Base-by-base conservation (phyloP, 352 stramenopile genomes). In the Globisporangium mamillatum region DNA sequence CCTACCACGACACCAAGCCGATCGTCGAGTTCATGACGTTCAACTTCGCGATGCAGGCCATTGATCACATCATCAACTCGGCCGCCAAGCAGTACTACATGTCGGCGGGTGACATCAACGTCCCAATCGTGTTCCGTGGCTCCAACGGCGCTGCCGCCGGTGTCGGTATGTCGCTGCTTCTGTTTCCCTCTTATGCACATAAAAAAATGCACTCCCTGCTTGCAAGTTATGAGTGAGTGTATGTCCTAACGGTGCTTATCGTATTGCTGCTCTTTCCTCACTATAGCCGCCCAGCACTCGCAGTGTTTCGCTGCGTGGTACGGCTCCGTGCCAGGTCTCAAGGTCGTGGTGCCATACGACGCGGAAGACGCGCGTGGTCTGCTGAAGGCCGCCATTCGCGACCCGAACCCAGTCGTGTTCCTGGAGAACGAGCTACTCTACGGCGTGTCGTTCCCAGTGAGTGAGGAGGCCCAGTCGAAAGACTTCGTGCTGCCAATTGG, bases 1-100 rank as follows among this genome's bases (percentile, higher is more conserved):
- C 97, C 55, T 99, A 99, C 87, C 96, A 99, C 77, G 93, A 97
- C 83, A 91, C 99, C 14, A 94, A 96, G 79, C 98, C 98, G 46
- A 93, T 99, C 57, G 91, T 99, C 25, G 98, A 99, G 88, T 99
- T 99, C 82, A 99, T 99, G 98, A 99, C 98, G 29, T 99, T 99
- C 78, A 99, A 99, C 84, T 99, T 99, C 80, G 96, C 96, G 67
- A 99, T 99, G 94, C 97, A 99, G 75, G 98, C 97, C 34, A 99
- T 99, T 73, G 98, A 99, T 88, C 98, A 99, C 77, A 98, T 99
- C 74, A 91, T 99, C 60, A 99, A 99, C 81, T 98, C 92, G 66
- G 97, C 97, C n/a, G 98, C 98, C 65, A 99, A 99, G 88, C 97
- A 99, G 70, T 99, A 98, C 75, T 99, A 99, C 90, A 99, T 99